Evolutionary conservation across 768 basidiomycete genomes (phyloP).

Genomic region (Boletellus emodensis): DNA sequence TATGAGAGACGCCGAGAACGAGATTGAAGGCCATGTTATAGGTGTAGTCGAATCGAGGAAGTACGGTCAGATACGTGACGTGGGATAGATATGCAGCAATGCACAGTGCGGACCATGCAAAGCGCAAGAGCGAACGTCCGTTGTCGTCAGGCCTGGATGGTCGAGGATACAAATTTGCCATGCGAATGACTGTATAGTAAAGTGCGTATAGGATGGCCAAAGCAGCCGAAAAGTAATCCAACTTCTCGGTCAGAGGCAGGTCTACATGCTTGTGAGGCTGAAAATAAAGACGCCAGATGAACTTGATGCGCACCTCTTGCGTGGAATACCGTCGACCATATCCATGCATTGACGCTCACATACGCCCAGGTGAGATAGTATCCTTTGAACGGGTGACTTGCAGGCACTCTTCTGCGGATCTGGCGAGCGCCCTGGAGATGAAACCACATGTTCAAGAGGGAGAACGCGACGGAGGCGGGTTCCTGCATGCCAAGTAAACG

Average conservation of each 20-base stretch:
- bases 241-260: slow-evolving; percentile 73
- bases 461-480: slow-evolving; percentile 88
- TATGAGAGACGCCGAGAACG: slow-evolving; percentile 70
- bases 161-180: slow-evolving; percentile 66
- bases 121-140: slow-evolving; percentile 13
- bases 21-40: slow-evolving; percentile 92
- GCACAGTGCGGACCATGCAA: slow-evolving; percentile 51
- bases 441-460: slow-evolving; percentile 75
- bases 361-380: slow-evolving; percentile 67
- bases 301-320: slow-evolving; percentile 65
- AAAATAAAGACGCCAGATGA: neutral
- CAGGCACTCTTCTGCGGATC: slow-evolving; percentile 45
- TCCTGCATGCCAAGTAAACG: slow-evolving; percentile 88
- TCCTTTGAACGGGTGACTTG: slow-evolving; percentile 60
- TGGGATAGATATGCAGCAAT: slow-evolving; percentile 60
- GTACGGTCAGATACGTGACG: slow-evolving; percentile 69
- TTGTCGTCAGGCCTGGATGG: slow-evolving; percentile 27
- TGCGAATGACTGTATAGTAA: slow-evolving; percentile 71
- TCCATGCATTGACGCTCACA: slow-evolving; percentile 84
- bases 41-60: slow-evolving; percentile 83
- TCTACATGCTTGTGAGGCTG: slow-evolving; percentile 45
- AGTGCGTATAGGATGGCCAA: slow-evolving; percentile 77
- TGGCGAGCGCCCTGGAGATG: slow-evolving; percentile 60
- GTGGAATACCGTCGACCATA: slow-evolving; percentile 91
- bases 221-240: slow-evolving; percentile 96